Evolutionary conservation across 1,284 basidiomycete species (phyloP).

Genomic region (Austropuccinia psidii): DNA sequence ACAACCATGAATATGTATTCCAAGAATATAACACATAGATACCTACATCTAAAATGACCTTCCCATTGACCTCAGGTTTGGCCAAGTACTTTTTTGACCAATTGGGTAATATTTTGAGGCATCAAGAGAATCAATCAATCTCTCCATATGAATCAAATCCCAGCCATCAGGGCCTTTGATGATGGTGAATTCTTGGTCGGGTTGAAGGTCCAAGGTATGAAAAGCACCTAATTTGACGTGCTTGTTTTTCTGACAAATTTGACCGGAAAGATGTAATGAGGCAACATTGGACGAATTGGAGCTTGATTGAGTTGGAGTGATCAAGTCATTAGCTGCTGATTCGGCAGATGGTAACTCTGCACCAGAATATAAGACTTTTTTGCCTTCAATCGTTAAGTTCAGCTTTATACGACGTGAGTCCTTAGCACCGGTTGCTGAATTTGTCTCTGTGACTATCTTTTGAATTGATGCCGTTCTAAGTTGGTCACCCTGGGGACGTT

Average conservation of each 20-base stretch:
- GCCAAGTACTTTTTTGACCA: slow-evolving; percentile 31
- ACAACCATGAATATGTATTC: not conserved
- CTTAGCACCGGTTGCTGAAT: slow-evolving; percentile 25
- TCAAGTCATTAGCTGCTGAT: too few relatives aligned
- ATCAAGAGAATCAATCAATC: slow-evolving; percentile 77
- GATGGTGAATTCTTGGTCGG: slow-evolving; percentile 82
- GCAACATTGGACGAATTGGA: slow-evolving; percentile 47
- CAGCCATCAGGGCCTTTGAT: slow-evolving; percentile 71
- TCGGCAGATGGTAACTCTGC: slow-evolving; percentile 25
- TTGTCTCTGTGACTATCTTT: slow-evolving; percentile 20
- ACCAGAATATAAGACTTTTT: slow-evolving; percentile 28
- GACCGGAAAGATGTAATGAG: slow-evolving; percentile 76
- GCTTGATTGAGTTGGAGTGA: slow-evolving; percentile 3
- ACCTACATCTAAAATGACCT: slow-evolving; percentile 12
- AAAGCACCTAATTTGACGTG: slow-evolving; percentile 90
- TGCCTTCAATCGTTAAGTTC: slow-evolving; percentile 30
- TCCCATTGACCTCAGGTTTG: not conserved
- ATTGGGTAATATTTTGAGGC: slow-evolving; percentile 66
- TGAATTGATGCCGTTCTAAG: slow-evolving; percentile 10
- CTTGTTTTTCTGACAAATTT: slow-evolving; percentile 78
- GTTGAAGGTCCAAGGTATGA: slow-evolving; percentile 90
- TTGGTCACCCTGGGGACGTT: slow-evolving; percentile 35
- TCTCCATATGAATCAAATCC: slow-evolving; percentile 77
- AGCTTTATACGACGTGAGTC: slow-evolving; percentile 26
- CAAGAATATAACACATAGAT: too few relatives aligned